Base-by-base conservation (phyloP, 2,329 filamentous ascomycete species). In the Colletotrichum lini region DNA sequence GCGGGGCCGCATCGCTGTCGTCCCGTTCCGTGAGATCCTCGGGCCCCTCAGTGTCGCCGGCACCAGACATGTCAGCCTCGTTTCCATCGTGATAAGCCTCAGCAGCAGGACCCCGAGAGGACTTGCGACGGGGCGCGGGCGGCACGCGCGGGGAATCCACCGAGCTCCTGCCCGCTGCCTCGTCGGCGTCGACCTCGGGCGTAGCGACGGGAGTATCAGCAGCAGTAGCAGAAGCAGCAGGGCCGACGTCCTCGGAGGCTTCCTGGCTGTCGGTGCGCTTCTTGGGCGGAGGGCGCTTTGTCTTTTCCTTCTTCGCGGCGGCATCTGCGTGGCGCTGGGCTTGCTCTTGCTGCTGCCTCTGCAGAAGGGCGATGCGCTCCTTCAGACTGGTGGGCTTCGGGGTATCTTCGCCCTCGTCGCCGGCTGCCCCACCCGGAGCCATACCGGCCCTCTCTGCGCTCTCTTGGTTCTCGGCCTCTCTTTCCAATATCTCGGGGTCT, bases 381-480 rank as follows among this genome's bases (percentile, higher is more conserved):
- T 98, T 99, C 73, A 99, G 82, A 75, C 94, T 98, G 67, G 94
- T 93, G 30, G 95, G 94, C 82, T 98, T 98, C 1, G 96, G 95
- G 76, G 94, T 91, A 53, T 97, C 94, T 6, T 85, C 89, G 18
- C 87, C 90, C 52, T 86, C 87, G 26, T 84, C 86, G 4, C 85
- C 86, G 8, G 86, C 82, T 21, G 82, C 64, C 61, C 79, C 77
- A 61, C 79, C 77, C 18, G 85, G 79, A 44, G 86, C 82, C 45
- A 94, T 83, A 0, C 91, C 92, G n/a, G 91, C 91, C 74, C 84
- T 90, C 76, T 93, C 92, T 8, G 92, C 91, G 75, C 87, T 89
- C 70, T 93, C 91, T 62, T 87, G 84, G 66, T 88, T 88, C 76
- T 94, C 91, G 1, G 88, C 88, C 78, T 92, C 90, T 72, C 86